Evolutionary conservation across 2,329 filamentous ascomycete species (phyloP).

Genomic region (Aspergillus candidus): DNA sequence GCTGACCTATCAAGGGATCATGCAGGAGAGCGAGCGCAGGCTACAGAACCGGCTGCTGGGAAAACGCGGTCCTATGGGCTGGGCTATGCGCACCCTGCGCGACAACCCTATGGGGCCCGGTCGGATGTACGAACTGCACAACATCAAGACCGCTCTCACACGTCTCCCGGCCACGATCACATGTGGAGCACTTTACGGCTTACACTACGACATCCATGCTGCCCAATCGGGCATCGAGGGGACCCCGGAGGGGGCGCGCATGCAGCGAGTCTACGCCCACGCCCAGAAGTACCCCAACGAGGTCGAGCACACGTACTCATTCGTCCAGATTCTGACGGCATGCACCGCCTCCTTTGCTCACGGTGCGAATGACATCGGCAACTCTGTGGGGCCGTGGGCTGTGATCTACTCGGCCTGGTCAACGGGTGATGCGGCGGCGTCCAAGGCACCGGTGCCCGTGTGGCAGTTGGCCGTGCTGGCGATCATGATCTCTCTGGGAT

Average conservation of each 20-base stretch:
- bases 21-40: slow-evolving; percentile 50
- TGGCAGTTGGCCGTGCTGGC: slow-evolving; percentile 72
- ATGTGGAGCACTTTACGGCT: slow-evolving; percentile 61
- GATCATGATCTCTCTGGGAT: slow-evolving; percentile 57
- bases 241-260: slow-evolving; percentile 66
- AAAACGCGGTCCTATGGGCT: slow-evolving; percentile 64
- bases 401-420: slow-evolving; percentile 63
- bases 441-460: slow-evolving; percentile 61
- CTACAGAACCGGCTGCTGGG: slow-evolving; percentile 60
- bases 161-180: slow-evolving; percentile 64
- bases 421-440: slow-evolving; percentile 54
- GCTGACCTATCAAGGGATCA: slow-evolving; percentile 56
- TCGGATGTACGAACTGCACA: slow-evolving; percentile 66
- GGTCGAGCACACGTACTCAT: slow-evolving; percentile 57
- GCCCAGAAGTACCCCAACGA: slow-evolving; percentile 64
- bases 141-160: slow-evolving; percentile 58
- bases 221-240: slow-evolving; percentile 65
- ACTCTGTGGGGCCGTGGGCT: slow-evolving; percentile 64
- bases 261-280: slow-evolving; percentile 60
- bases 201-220: slow-evolving; percentile 76
- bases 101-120: slow-evolving; percentile 68
- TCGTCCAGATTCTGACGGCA: slow-evolving; percentile 50
- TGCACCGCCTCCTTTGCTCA: slow-evolving; percentile 52
- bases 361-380: slow-evolving; percentile 71
- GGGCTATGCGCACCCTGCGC: slow-evolving; percentile 73